Conservation (phyloP, 306 rosid species). For the Sicyos baderoa region DNA sequence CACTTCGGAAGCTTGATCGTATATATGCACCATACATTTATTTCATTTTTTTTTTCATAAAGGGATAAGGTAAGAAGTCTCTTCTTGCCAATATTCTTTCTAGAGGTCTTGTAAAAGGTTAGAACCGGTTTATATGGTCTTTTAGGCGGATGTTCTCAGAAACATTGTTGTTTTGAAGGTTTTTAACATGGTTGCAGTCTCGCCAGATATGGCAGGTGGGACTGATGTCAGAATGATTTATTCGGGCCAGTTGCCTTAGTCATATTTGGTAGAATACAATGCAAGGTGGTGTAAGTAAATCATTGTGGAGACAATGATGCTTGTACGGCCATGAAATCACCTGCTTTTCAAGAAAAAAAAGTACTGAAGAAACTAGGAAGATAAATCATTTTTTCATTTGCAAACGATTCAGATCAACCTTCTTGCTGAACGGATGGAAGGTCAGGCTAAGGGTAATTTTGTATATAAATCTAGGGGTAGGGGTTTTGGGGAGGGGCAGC, state of each 20-base stretch:
- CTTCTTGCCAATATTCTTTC: background rate
- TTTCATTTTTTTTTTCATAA: background rate
- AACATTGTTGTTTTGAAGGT: no score
- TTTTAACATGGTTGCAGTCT: background rate
- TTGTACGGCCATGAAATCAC: background rate
- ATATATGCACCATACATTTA: background rate
- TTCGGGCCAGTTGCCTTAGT: background rate
- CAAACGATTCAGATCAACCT: slow-evolving; percentile 6
- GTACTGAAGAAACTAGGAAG: background rate
- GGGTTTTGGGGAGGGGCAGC: no score
- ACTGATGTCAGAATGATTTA: background rate
- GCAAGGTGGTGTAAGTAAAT: background rate
- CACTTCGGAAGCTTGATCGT: background rate
- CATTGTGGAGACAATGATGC: background rate
- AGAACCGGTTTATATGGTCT: no score
- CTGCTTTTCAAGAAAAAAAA: background rate
- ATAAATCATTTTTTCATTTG: background rate
- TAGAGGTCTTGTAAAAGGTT: background rate
- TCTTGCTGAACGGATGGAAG: background rate
- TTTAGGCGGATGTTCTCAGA: no score
- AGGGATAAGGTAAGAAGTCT: background rate
- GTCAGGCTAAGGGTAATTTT: no score
- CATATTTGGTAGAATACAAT: slow-evolving; percentile 3
- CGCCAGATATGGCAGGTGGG: background rate
- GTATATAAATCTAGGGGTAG: no score